phyloP scores from a whole-genome alignment of 495 filamentous ascomycete genomes.

The Cryomyces minteri region DNA sequence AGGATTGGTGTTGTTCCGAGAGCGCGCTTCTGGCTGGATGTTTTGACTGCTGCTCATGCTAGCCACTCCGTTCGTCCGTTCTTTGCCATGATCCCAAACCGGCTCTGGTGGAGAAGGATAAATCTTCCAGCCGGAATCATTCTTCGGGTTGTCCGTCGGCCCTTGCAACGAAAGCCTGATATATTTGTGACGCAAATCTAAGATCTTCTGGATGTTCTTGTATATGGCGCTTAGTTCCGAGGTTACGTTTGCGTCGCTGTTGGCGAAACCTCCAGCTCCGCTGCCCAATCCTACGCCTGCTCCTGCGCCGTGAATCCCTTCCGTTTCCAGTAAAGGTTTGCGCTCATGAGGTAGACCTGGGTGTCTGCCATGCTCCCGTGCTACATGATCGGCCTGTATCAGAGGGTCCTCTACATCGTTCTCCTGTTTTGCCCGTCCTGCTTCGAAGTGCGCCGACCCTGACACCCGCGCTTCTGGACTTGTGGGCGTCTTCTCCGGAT shows the following conservation, averaged over 20 bases:
- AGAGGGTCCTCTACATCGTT: slow-evolving; percentile 15
- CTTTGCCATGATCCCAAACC: slow-evolving; percentile 62
- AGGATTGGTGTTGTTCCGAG: slow-evolving; percentile 8
- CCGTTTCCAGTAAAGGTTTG: slow-evolving; percentile 24
- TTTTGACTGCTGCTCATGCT: slow-evolving; percentile 35
- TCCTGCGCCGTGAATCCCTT: slow-evolving; percentile 32
- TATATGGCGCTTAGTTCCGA: slow-evolving; percentile 73
- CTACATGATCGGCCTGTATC: slow-evolving; percentile 25
- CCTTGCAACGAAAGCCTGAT: slow-evolving; percentile 72
- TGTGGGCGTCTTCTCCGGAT: slow-evolving; percentile 8
- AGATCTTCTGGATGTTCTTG: slow-evolving; percentile 63
- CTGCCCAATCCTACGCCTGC: slow-evolving; percentile 30
- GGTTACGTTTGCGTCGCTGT: slow-evolving; percentile 50
- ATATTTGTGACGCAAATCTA: slow-evolving; percentile 79
- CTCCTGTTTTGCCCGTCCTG: slow-evolving; percentile 1
- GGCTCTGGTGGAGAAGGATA: slow-evolving; percentile 85
- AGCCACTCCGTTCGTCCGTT: slow-evolving; percentile 23
- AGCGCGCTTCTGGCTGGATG: slow-evolving; percentile 18
- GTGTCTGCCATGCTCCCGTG: slow-evolving; percentile 25
- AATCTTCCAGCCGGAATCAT: slow-evolving; percentile 66
- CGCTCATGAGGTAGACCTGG: slow-evolving; percentile 28
- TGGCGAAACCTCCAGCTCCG: slow-evolving; percentile 26
- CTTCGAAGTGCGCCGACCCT: slow-evolving; percentile 7
- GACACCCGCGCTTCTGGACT: slow-evolving; percentile 11
- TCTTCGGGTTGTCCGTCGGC: slow-evolving; percentile 65